A percentile compares a stretch with the other conserved stretches of the same genome.
phyloP scores from a whole-genome alignment of 176 grass and related monocot genomes.

The Phragmites australis region DNA sequence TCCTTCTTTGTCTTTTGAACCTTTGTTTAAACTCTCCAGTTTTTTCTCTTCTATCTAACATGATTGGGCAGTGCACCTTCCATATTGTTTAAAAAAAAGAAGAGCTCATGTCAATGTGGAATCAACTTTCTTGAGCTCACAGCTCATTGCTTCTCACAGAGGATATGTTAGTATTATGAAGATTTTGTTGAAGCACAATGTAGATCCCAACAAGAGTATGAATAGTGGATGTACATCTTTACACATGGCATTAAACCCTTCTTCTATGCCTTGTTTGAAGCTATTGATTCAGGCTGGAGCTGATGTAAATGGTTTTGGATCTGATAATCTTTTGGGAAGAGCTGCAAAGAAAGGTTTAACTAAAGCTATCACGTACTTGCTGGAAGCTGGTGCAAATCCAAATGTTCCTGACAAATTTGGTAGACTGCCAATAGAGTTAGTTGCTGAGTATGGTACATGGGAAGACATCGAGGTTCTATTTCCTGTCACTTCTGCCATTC shows the following conservation, averaged over 20 bases:
- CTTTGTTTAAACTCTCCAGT: too few species aligned
- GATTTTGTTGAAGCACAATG: slow-evolving; percentile 32
- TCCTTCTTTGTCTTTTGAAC: too few species aligned
- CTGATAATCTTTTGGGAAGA: slow-evolving; percentile 14
- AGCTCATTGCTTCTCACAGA: slow-evolving; percentile 27
- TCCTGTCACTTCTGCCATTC: slow-evolving; percentile 35
- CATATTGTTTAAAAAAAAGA: too few species aligned
- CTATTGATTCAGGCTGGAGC: slow-evolving; percentile 42
- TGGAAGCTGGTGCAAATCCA: slow-evolving; percentile 36
- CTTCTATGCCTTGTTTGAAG: slow-evolving; percentile 28
- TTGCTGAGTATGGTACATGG: slow-evolving; percentile 43
- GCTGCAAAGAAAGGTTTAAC: slow-evolving; percentile 36
- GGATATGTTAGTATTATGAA: slow-evolving; percentile 27
- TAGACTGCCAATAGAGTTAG: slow-evolving; percentile 56
- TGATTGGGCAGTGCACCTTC: too few species aligned
- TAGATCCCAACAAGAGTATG: background rate
- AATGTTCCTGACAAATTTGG: slow-evolving; percentile 43
- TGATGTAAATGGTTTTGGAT: slow-evolving; percentile 11
- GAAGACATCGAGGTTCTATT: slow-evolving; percentile 50
- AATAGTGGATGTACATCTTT: background rate
- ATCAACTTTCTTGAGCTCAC: slow-evolving; percentile 22
- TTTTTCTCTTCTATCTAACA: too few species aligned
- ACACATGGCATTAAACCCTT: background rate
- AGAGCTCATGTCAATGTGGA: slow-evolving; percentile 35
- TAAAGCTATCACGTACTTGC: slow-evolving; percentile 38